Conservation (phyloP, 2,329 filamentous ascomycete species). For the Sarocladiaceae sp. region DNA sequence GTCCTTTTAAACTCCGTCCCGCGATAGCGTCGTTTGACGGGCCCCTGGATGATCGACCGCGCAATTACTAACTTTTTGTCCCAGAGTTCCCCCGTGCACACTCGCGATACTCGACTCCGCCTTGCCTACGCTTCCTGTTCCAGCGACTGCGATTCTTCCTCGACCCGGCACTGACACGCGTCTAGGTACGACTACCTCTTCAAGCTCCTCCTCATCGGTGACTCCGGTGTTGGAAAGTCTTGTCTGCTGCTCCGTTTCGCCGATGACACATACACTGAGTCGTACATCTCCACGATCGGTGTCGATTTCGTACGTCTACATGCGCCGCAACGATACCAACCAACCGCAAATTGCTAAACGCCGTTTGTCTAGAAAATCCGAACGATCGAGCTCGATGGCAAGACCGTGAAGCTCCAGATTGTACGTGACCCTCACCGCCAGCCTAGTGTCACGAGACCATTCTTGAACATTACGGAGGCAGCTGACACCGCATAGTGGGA, state of each 20-base stretch:
- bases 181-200: conserved; percentile 99
- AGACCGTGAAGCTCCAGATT: conserved; percentile 99
- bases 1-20: conserved; percentile 35
- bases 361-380: conserved; percentile 83
- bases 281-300: conserved; percentile 99
- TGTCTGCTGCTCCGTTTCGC: conserved; percentile 97
- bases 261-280: conserved; percentile 98
- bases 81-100: conserved; percentile 11
- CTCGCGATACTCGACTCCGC: conserved; percentile 20
- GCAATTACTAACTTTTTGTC: conserved; percentile 11
- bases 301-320: conserved; percentile 83
- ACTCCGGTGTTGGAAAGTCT: conserved; percentile 99
- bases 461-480: neutral
- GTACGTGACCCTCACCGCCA: conserved; percentile 51
- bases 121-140: neutral
- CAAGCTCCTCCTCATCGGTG: conserved; percentile 99
- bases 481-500: conserved; percentile 72
- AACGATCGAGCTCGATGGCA: conserved; percentile 98
- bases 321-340: neutral
- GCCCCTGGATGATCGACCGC: conserved; percentile 20
- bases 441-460: neutral
- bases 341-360: conserved; percentile 16
- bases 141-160: neutral
- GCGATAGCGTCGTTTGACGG: conserved; percentile 21
- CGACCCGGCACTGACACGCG: conserved; percentile 16